Base-by-base conservation (phyloP, 2,329 filamentous ascomycete genomes). In the Thielaviopsis populi region DNA sequence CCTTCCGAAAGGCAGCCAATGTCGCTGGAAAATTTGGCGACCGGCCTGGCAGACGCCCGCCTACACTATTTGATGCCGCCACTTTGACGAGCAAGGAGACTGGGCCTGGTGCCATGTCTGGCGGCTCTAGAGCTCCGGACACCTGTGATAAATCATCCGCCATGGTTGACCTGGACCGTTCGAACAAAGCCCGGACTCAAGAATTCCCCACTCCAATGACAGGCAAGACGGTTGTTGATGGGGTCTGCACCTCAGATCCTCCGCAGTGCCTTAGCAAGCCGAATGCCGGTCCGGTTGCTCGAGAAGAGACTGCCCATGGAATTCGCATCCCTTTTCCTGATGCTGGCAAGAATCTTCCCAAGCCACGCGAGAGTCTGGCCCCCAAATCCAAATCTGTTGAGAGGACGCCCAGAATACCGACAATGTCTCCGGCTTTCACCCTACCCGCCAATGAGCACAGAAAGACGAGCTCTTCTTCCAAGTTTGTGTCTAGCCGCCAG, bases 21-120 rank as follows among this genome's bases (percentile, higher is more conserved):
- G 58, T 66, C 59, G 65, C 65, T 58, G 65, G 65, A 43, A 62
- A 62, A 40, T 66, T 64, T 33, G 62, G 65, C 4, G 59, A 61
- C 10, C 24, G 43, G 19, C 62, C 62, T 15, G 50, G 62, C n/a
- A 63, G 42, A 41, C 37, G 62, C 4, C 41, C 54, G 17, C 50
- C 62, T 10, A 48, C 59, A 1, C 24, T 41, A 4, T 63, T 63
- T 63, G 62, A 59, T 24, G 27, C 19, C 3, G 43, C 15, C 11
- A 24, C 43, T 7, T 13, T 43, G 13, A 37, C 19, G 22, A 15
- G 11, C 17, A 50, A 37, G n/a, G 59, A 61, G 8, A 6, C 43
- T 50, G 6, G 19, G n/a, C n/a, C 42, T 19, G 30, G 7, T 2
- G 17, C 15, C 13, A 37, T 11, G 7, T 15, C 59, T 48, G 46